Percentiles rank a stretch among this genome's conserved stretches.
Evolutionary conservation across 2,329 filamentous ascomycete genomes (phyloP).

Genomic region (Zopfia rhizophila): DNA sequence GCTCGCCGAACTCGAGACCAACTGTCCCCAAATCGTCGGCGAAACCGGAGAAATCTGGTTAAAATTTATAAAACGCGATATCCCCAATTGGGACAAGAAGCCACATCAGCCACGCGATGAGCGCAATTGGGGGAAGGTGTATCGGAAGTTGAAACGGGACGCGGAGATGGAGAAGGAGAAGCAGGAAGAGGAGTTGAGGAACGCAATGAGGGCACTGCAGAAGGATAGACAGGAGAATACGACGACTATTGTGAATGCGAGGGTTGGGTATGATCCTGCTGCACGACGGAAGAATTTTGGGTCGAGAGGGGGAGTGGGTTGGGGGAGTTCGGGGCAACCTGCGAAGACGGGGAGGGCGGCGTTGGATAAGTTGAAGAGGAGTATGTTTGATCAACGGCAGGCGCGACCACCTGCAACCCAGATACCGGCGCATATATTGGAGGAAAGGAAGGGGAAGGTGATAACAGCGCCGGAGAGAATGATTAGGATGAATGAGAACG

Average conservation of each 20-base stretch:
- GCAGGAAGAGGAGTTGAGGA: slow-evolving; percentile 44
- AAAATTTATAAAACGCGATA: slow-evolving; percentile 80
- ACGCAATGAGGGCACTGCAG: slow-evolving; percentile 44
- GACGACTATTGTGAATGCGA: slow-evolving; percentile 39
- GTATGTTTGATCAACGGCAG: slow-evolving; percentile 45
- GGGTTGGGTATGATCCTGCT: slow-evolving; percentile 31
- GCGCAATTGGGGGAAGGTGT: slow-evolving; percentile 80
- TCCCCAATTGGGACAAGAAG: slow-evolving; percentile 72
- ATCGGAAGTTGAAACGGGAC: slow-evolving; percentile 61
- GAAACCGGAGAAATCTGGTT: slow-evolving; percentile 80
- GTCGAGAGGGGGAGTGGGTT: slow-evolving; percentile 19
- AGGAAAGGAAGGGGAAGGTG: slow-evolving; percentile 33
- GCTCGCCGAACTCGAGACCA: slow-evolving; percentile 75
- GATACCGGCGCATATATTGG: slow-evolving; percentile 41
- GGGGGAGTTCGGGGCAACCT: slow-evolving; percentile 39
- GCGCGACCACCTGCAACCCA: slow-evolving; percentile 42
- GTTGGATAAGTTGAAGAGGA: slow-evolving; percentile 47
- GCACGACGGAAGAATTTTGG: slow-evolving; percentile 21
- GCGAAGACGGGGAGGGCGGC: slow-evolving; percentile 47
- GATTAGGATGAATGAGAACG: slow-evolving; percentile 41
- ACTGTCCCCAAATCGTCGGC: slow-evolving; percentile 79
- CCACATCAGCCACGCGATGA: slow-evolving; percentile 72
- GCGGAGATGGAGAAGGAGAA: slow-evolving; percentile 49
- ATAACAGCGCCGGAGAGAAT: slow-evolving; percentile 42
- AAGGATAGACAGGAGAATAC: slow-evolving; percentile 42